phyloP scores from a whole-genome alignment of 306 rosid genomes.

The Astragalus membranaceus region DNA sequence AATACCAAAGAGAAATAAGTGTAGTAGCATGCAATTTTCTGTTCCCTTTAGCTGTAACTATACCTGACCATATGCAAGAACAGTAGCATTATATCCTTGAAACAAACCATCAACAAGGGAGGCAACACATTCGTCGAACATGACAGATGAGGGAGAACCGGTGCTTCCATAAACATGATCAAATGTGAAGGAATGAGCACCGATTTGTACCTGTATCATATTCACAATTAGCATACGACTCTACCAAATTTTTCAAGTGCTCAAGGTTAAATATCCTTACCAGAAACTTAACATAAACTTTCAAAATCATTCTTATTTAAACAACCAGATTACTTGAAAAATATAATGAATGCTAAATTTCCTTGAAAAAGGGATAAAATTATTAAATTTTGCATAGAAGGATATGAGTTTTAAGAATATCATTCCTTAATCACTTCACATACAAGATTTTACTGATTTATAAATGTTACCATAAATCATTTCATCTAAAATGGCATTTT shows the following conservation, averaged over 20 bases:
- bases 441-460: background rate
- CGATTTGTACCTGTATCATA: conserved; percentile 81
- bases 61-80: conserved; percentile 98
- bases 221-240: conserved; percentile 8
- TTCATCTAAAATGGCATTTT: background rate
- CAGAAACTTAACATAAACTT: background rate
- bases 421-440: background rate
- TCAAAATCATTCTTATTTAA: background rate
- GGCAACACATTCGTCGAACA: conserved; percentile 81
- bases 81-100: conserved; percentile 98
- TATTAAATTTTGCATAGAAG: background rate
- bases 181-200: conserved; percentile 87
- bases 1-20: conserved; percentile 7
- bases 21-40: conserved; percentile 7
- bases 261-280: background rate
- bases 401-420: background rate
- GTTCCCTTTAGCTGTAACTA: conserved; percentile 15
- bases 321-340: background rate
- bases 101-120: conserved; percentile 87
- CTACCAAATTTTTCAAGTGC: background rate
- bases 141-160: conserved; percentile 65
- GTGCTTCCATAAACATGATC: conserved; percentile 97
- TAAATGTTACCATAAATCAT: background rate
- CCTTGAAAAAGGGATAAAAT: background rate
- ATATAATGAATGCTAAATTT: background rate